Conservation (phyloP, 1,284 basidiomycete genomes). For the Baeospora myosura region DNA sequence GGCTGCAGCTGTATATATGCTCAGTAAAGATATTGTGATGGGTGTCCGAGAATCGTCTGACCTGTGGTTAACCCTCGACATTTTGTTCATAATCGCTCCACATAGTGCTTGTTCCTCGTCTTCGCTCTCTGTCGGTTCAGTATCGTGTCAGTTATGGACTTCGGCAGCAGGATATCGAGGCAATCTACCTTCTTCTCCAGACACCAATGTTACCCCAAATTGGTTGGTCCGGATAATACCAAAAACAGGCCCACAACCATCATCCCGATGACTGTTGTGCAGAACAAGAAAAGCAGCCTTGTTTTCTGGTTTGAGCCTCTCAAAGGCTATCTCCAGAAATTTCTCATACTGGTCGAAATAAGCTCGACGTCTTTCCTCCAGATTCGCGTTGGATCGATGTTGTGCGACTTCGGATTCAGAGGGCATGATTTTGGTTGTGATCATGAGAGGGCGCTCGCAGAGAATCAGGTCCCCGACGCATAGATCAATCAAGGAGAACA, state of each 20-base stretch:
- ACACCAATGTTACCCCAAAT: background rate
- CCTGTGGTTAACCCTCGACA: background rate
- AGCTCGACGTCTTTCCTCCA: background rate
- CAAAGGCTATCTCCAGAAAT: background rate
- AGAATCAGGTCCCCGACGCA: slow-evolving; percentile 10
- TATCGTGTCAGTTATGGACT: no score
- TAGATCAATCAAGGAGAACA: slow-evolving; percentile 7
- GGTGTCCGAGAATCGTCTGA: background rate
- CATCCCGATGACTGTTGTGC: slow-evolving; percentile 6
- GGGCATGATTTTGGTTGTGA: background rate
- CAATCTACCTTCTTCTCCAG: background rate
- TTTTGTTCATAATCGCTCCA: background rate
- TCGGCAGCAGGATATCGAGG: background rate
- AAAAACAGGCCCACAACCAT: slow-evolving; percentile 7
- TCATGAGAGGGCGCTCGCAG: slow-evolving; percentile 9
- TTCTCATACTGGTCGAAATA: slow-evolving; percentile 2
- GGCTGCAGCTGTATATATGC: slow-evolving; percentile 18
- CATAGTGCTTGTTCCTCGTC: background rate
- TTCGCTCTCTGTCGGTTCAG: background rate
- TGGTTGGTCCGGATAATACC: slow-evolving; percentile 8
- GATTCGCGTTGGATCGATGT: background rate
- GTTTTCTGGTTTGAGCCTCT: background rate
- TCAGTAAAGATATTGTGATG: background rate
- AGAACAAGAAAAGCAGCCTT: slow-evolving; percentile 6
- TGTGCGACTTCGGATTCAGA: background rate